Conservation (phyloP, 179 eudicot species). For the Spinacia oleracea region DNA sequence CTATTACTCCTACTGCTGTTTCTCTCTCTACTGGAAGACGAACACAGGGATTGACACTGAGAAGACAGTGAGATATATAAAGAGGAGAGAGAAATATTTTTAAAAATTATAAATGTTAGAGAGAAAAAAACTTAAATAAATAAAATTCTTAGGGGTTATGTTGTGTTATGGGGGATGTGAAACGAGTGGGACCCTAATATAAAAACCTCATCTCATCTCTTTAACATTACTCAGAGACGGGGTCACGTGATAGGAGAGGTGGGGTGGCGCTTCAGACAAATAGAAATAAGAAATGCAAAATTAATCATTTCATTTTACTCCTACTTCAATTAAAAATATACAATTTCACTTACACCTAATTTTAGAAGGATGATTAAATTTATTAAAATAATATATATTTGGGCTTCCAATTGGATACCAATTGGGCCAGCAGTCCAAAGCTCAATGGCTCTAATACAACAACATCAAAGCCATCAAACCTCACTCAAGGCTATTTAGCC, state of each 20-base stretch:
- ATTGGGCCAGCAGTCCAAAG: too few relatives aligned
- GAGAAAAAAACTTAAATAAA: neutral
- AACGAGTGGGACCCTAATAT: constrained; percentile 1
- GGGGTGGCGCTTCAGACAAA: constrained; percentile 31
- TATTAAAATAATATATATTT: too few relatives aligned
- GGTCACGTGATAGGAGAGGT: constrained; percentile 39
- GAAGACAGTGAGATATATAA: constrained; percentile 30
- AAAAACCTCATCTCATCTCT: constrained; percentile 17
- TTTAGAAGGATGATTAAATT: too few relatives aligned
- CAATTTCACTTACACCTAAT: too few relatives aligned
- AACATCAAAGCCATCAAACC: too few relatives aligned
- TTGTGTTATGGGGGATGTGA: neutral
- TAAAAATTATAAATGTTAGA: neutral
- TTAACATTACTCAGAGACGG: constrained; percentile 12
- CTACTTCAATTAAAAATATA: too few relatives aligned
- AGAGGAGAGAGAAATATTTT: neutral
- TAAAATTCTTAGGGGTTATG: neutral
- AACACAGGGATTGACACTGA: constrained; percentile 35
- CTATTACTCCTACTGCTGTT: neutral
- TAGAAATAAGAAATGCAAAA: neutral
- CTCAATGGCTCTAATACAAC: too few relatives aligned
- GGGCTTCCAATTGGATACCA: too few relatives aligned
- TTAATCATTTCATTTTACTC: too few relatives aligned
- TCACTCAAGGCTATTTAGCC: too few relatives aligned
- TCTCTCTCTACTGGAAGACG: constrained; percentile 23